Base-by-base conservation (phyloP, 2,329 filamentous ascomycete genomes). In the Nemania abortiva region DNA sequence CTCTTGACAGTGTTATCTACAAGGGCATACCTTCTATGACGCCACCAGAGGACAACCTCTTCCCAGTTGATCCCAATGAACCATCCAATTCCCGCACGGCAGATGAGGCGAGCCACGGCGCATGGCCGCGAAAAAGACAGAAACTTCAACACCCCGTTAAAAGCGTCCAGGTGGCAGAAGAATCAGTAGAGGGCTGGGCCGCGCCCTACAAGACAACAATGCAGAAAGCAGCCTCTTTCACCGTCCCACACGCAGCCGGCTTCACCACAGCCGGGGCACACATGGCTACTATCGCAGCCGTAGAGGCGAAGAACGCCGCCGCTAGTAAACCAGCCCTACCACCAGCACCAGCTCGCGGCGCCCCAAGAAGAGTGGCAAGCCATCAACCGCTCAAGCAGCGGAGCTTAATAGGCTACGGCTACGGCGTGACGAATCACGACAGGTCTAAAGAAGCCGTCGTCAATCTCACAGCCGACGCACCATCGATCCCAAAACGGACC, bases 241-340 rank as follows among this genome's bases (percentile, higher is more conserved):
- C 89, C 0, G 84, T 90, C 62, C 83, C 87, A 5, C 73, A 73
- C 5, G 45, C 66, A 49, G 82, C 84, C 0, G 89, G 88, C 0
- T 92, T 93, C 71, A 88, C 87, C n/a, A 88, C 87, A 10, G 88
- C 89, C 2, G 84, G 85, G 10, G 82, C 85, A 22, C 88, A 90
- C 72, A 85, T 84, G 61, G 79, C 81, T 1, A 80, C 77, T 9
- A 76, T 85, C 20, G 67, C 77, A 29, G 79, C 79, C 0, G 79
- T 82, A 31, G 79, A 80, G 60, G 78, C 75, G 0, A 78, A 73
- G 24, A 66, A 55, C 27, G 73, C 76, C 18, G 71, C 74, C 34
- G 39, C 61, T 6, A 70, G 63, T 15, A 56, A 53, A 54, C 62
- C 42, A 50, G 31, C 6, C 34, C 11, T 37, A 37, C 34, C 42